A percentile compares a stretch with the other conserved stretches of the same genome.
These are phyloP conservation scores for Xylaria grammica DNA, from an alignment of 495 filamentous ascomycete species.

Conservation along the genomic window DNA sequence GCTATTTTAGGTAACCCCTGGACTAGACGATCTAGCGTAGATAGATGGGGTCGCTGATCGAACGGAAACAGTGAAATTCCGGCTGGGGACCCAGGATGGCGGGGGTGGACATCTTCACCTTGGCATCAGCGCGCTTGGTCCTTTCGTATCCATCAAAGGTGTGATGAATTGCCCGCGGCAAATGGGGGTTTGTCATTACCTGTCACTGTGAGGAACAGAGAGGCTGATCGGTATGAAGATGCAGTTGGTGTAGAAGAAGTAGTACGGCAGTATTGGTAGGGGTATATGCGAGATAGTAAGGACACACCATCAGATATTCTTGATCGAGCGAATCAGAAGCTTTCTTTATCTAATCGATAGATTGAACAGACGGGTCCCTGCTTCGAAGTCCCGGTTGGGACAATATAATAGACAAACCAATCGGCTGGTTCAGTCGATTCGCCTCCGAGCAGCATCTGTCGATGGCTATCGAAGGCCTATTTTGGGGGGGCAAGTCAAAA, in stretches of 20 bases:
- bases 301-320: no score
- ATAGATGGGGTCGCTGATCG: neutral
- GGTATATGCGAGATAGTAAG: no score
- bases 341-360: no score
- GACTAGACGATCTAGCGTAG: neutral
- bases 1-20: slow-evolving; percentile 17
- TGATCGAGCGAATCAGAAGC: no score
- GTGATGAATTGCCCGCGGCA: neutral
- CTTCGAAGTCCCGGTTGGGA: neutral
- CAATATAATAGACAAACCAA: neutral
- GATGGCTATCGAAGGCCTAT: neutral
- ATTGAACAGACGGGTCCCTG: slow-evolving; percentile 1
- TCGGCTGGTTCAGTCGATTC: slow-evolving; percentile 3
- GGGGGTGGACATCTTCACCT: neutral
- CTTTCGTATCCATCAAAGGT: neutral
- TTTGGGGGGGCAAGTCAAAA: neutral
- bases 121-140: slow-evolving; percentile 1
- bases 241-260: no score
- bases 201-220: no score
- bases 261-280: no score
- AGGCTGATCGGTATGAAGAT: no score
- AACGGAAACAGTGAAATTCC: slow-evolving; percentile 13
- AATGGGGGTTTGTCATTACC: neutral
- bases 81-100: neutral
- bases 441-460: neutral